A percentile compares a stretch with the other conserved stretches of the same genome.
Evolutionary conservation across 805 yeast genomes (phyloP).

Genomic region (Candida taoyuanica): DNA sequence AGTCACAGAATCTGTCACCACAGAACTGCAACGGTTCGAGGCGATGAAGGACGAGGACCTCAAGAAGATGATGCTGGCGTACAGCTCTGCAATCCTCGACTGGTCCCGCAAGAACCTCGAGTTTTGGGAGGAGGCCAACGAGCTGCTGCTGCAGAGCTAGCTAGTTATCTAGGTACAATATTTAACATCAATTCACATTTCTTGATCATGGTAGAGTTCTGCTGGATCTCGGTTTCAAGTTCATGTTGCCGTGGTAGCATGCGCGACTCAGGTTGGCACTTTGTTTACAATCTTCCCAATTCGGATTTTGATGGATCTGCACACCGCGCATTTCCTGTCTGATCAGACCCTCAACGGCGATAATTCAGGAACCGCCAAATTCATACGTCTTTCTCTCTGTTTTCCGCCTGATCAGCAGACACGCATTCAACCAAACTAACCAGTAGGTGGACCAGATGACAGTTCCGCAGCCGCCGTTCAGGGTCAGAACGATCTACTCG

Average conservation of each 20-base stretch:
- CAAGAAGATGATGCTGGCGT: constrained; percentile 46
- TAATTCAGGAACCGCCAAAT: too few relatives aligned
- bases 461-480: constrained; percentile 54
- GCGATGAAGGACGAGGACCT: constrained; percentile 46
- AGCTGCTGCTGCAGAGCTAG: constrained; percentile 2
- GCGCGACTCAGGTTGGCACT: background rate
- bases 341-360: background rate
- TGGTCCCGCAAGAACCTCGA: constrained; percentile 69
- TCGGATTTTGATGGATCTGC: constrained; percentile 6
- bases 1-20: constrained; percentile 40
- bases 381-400: too few relatives aligned
- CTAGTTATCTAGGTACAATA: background rate
- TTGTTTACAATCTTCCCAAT: constrained; percentile 22
- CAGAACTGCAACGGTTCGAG: constrained; percentile 43
- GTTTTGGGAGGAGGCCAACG: constrained; percentile 59
- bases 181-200: too few relatives aligned
- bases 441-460: too few relatives aligned
- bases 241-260: background rate
- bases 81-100: constrained; percentile 49
- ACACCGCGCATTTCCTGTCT: too few relatives aligned
- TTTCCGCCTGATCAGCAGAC: too few relatives aligned
- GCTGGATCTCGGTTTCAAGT: too few relatives aligned
- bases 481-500: constrained; percentile 77
- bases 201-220: too few relatives aligned
- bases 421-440: too few relatives aligned